These are phyloP conservation scores for Cercis canadensis DNA, from an alignment of 306 rosid genomes.

Conservation along the genomic window DNA sequence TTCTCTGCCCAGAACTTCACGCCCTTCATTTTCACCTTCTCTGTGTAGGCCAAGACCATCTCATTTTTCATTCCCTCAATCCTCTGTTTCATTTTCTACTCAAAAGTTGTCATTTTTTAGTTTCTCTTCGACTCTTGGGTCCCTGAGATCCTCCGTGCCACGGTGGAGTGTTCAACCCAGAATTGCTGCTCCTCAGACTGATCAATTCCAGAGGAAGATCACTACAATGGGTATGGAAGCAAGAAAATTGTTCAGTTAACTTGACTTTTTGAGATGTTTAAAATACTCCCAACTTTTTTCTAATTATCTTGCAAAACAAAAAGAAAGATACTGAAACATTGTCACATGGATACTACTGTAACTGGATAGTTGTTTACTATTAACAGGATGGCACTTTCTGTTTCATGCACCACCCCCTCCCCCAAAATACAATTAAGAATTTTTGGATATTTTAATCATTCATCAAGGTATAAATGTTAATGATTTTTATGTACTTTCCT, in stretches of 20 bases:
- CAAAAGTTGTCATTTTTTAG: background rate
- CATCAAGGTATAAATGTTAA: background rate
- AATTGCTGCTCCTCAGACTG: background rate
- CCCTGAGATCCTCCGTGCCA: slow-evolving; percentile 8
- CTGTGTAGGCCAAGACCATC: background rate
- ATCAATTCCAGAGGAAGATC: slow-evolving; percentile 7
- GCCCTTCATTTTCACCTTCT: background rate
- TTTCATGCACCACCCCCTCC: background rate
- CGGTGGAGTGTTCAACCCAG: slow-evolving; percentile 19
- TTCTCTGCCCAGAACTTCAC: background rate
- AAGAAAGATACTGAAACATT: background rate
- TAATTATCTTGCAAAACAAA: background rate
- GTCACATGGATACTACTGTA: too few species aligned
- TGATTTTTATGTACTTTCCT: background rate
- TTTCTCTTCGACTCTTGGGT: slow-evolving; percentile 22
- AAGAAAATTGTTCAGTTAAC: background rate
- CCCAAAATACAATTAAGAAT: background rate
- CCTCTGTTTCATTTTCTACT: background rate
- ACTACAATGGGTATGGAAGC: slow-evolving; percentile 15
- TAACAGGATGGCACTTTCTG: background rate
- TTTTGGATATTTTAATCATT: background rate
- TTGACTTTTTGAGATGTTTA: background rate
- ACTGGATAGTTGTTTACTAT: background rate
- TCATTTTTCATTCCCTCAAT: background rate
- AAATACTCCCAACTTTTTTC: background rate